A percentile compares a stretch with the other conserved stretches of the same genome.
These are phyloP conservation scores for Cladophialophora psammophila DNA, from an alignment of 2,329 filamentous ascomycete genomes.

Conservation along the genomic window DNA sequence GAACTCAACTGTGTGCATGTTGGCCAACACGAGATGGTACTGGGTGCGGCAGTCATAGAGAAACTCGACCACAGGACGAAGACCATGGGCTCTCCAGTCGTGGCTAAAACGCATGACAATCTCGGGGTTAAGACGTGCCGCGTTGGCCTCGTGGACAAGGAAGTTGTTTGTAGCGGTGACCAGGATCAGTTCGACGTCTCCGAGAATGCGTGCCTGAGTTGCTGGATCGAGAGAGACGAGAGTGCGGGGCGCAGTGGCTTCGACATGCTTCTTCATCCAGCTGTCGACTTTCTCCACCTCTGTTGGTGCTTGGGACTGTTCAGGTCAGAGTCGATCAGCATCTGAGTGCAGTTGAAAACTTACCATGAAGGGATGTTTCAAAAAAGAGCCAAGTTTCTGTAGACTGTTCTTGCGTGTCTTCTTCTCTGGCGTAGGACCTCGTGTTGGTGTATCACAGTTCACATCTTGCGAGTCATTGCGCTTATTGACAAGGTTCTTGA, in stretches of 20 bases:
- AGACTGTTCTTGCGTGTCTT: slow-evolving; percentile 6
- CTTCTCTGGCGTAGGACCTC: background rate
- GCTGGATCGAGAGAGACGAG: slow-evolving; percentile 51
- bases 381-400: background rate
- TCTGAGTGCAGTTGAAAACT: background rate
- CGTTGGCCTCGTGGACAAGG: slow-evolving; percentile 51
- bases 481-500: slow-evolving; percentile 3
- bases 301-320: background rate
- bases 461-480: background rate
- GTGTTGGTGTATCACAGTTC: background rate
- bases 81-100: slow-evolving; percentile 47
- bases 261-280: background rate
- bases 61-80: slow-evolving; percentile 50
- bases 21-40: slow-evolving; percentile 59
- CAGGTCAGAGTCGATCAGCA: background rate
- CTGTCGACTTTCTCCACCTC: background rate
- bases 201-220: slow-evolving; percentile 54
- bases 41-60: slow-evolving; percentile 62
- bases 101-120: slow-evolving; percentile 50
- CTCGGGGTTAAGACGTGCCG: slow-evolving; percentile 49
- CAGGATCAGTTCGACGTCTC: slow-evolving; percentile 56
- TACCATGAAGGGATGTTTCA: slow-evolving; percentile 8
- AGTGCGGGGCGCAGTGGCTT: background rate
- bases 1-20: slow-evolving; percentile 56
- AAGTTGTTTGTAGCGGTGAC: slow-evolving; percentile 55